Percentiles rank a stretch among this genome's conserved stretches.
Conservation (phyloP, 108 stramenopile genomes). For the Cyclotella sp. region DNA sequence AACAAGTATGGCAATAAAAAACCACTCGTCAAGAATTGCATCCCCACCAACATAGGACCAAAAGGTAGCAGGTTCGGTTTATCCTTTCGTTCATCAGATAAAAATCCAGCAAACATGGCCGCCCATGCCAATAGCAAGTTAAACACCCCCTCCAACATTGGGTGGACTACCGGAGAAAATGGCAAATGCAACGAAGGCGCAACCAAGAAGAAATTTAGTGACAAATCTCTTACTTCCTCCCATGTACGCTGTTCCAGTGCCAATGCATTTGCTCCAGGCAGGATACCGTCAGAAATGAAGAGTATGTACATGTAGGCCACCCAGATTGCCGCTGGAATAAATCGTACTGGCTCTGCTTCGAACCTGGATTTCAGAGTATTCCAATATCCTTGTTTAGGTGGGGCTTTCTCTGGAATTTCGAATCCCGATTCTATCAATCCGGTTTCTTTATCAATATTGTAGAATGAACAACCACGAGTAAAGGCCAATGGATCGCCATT, state of each 20-base stretch:
- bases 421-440: constrained; percentile 52
- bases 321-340: constrained; percentile 64
- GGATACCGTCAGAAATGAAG: constrained; percentile 78
- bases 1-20: constrained; percentile 87
- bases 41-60: constrained; percentile 77
- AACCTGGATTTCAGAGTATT: constrained; percentile 59
- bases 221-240: constrained; percentile 84
- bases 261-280: constrained; percentile 75
- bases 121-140: constrained; percentile 90
- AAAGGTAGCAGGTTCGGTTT: constrained; percentile 75
- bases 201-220: constrained; percentile 87
- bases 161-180: constrained; percentile 78
- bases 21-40: constrained; percentile 91
- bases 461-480: constrained; percentile 61
- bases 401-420: constrained; percentile 66
- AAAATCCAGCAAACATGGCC: constrained; percentile 88
- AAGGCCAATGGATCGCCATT: constrained; percentile 59
- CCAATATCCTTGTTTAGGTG: constrained; percentile 46
- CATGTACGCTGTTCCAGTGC: constrained; percentile 82
- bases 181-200: constrained; percentile 74
- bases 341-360: constrained; percentile 65
- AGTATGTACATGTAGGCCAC: constrained; percentile 80
- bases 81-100: constrained; percentile 76
- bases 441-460: constrained; percentile 48
- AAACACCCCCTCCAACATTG: constrained; percentile 88